Percentiles rank a stretch among this genome's conserved stretches.
Conservation (phyloP, 2,329 filamentous ascomycete species). For the Pyrenochaeta sp. region DNA sequence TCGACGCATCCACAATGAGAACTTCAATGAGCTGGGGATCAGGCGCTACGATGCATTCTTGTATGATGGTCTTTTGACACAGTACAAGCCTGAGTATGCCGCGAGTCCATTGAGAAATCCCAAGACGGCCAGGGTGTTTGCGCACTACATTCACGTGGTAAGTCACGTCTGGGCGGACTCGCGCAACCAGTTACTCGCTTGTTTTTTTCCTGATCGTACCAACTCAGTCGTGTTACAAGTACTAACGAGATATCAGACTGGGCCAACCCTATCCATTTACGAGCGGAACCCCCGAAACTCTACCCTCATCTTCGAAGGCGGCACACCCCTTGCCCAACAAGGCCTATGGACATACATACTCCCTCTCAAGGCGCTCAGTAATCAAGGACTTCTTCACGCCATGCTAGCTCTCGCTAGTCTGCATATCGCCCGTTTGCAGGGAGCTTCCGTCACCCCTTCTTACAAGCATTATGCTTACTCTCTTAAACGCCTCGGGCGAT, state of each 20-base stretch:
- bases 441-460: constrained; percentile 76
- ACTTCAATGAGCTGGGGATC: constrained; percentile 44
- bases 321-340: constrained; percentile 38
- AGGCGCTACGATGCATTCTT: constrained; percentile 57
- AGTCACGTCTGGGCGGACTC: constrained; percentile 14
- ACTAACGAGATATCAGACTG: constrained; percentile 59
- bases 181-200: not conserved
- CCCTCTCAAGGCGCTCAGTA: constrained; percentile 77
- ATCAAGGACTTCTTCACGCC: constrained; percentile 88
- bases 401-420: constrained; percentile 87
- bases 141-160: constrained; percentile 83
- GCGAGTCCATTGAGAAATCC: constrained; percentile 77
- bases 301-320: constrained; percentile 67
- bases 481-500: constrained; percentile 77
- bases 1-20: constrained; percentile 45
- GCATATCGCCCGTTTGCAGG: constrained; percentile 84
- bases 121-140: constrained; percentile 82
- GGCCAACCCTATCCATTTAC: constrained; percentile 84
- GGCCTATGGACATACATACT: constrained; percentile 75
- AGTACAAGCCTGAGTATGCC: constrained; percentile 55
- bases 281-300: constrained; percentile 82
- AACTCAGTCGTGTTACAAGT: not conserved
- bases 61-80: constrained; percentile 55
- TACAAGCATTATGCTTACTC: constrained; percentile 92
- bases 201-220: not conserved